Evolutionary conservation across 2,329 filamentous ascomycete genomes (phyloP), one percentile per base, ranked within the genome.

Genomic region (Claviceps cyperi): DNA sequence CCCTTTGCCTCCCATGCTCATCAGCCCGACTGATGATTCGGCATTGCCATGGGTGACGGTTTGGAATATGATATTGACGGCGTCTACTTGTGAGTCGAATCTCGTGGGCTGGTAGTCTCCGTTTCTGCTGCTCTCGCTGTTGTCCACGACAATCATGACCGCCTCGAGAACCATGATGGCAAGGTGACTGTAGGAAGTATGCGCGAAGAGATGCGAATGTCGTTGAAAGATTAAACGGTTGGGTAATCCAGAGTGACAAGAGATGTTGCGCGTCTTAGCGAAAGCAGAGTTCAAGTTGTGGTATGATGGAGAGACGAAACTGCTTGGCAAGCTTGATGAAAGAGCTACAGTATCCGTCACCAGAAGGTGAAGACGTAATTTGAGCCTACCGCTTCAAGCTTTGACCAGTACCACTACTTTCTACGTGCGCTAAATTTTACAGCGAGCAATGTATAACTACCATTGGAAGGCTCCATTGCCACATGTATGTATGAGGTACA

Each of bases 111-210:
- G 85, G 67, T 76, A 78, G 68, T 98, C 92, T 65, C 94, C 92
- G 71, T 98, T 98, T 66, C 92, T 83, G 75, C 88, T 94, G 73
- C 86, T 90, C 75, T 98, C 92, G 75, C 90, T 96, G 77, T 97
- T 98, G 78, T 98, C 92, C 63, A 97, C 88, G 77, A 97, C 83
- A 69, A 98, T 87, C 90, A 98, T 97, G 56, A 94, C 94, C 73
- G 92, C 94, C 82, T 98, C 92, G 70, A 98, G 83, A 71, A 84
- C 86, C 92, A 98, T 98, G 64, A 77, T 90, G 81, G 68, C 70
- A 68, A 68, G 68, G 61, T 56, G 55, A 54, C 53, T 5, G 13
- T 11, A 4, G 4, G 7, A 40, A 37, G 14, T 11, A 22, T 6
- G 43, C 32, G 22, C 44, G 8, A 24, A 15, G 15, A 36, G 21